Percentiles rank a stretch among this genome's conserved stretches.
phyloP scores from a whole-genome alignment of 2,329 filamentous ascomycete species.

The Verticillium albo-atrum region DNA sequence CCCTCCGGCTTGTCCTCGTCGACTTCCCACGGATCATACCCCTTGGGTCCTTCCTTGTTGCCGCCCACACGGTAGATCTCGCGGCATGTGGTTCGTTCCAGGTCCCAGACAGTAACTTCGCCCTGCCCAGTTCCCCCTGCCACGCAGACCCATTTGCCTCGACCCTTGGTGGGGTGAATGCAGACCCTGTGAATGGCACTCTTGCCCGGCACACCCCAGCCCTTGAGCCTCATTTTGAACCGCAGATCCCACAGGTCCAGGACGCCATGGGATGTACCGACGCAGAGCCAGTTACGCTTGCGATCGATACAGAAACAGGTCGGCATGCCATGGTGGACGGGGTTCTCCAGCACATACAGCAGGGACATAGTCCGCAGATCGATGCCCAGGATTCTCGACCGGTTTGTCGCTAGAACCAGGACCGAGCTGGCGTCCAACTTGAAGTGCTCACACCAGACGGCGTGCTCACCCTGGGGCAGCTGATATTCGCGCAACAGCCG shows the following conservation, averaged over 20 bases:
- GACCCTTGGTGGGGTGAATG: constrained; percentile 72
- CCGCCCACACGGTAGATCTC: constrained; percentile 78
- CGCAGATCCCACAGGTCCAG: constrained; percentile 93
- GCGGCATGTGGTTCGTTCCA: constrained; percentile 83
- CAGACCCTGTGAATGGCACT: constrained; percentile 74
- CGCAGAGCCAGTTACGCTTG: constrained; percentile 81
- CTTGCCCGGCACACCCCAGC: constrained; percentile 81
- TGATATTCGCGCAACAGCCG: constrained; percentile 75
- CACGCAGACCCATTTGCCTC: constrained; percentile 82
- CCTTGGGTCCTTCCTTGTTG: constrained; percentile 54
- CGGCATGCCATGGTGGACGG: constrained; percentile 84
- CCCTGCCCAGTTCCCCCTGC: constrained; percentile 82
- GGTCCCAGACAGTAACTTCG: constrained; percentile 92
- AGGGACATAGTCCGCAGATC: constrained; percentile 84
- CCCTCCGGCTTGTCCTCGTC: constrained; percentile 86
- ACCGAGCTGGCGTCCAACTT: constrained; percentile 78
- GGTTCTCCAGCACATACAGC: constrained; percentile 77
- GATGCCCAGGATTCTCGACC: constrained; percentile 75
- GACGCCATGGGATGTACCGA: constrained; percentile 90
- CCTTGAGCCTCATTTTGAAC: constrained; percentile 84
- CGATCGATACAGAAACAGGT: constrained; percentile 88
- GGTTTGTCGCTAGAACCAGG: constrained; percentile 80
- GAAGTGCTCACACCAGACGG: constrained; percentile 90
- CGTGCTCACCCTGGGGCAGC: constrained; percentile 68
- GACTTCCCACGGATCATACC: constrained; percentile 80